Percentiles rank a stretch among this genome's conserved stretches.
phyloP scores from a whole-genome alignment of 2,329 filamentous ascomycete genomes.

The Fusarium tanahbumbuense region DNA sequence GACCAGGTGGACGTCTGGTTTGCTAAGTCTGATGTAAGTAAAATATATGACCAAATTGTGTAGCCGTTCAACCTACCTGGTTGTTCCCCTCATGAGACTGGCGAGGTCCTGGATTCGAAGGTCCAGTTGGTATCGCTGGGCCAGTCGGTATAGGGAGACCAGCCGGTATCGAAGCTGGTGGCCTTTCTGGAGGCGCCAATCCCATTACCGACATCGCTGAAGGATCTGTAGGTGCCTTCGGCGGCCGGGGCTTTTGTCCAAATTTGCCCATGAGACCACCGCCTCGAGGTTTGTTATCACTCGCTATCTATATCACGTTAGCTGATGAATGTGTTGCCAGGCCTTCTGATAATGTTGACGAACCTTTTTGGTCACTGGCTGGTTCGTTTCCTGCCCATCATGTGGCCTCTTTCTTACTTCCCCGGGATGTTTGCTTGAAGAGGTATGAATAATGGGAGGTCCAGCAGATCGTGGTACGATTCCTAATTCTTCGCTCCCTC shows the following conservation, averaged over 20 bases:
- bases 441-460: constrained; percentile 56
- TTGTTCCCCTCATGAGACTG: constrained; percentile 33
- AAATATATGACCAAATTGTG: not conserved
- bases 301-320: constrained; percentile 50
- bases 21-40: constrained; percentile 36
- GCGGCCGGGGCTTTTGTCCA: constrained; percentile 46
- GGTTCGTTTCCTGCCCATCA: constrained; percentile 51
- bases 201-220: constrained; percentile 65
- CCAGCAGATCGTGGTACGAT: constrained; percentile 45
- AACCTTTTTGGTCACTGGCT: constrained; percentile 57
- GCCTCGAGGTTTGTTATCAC: constrained; percentile 47
- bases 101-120: constrained; percentile 39
- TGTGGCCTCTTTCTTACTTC: constrained; percentile 58
- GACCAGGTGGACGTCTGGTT: constrained; percentile 35
- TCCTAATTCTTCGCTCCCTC: constrained; percentile 22
- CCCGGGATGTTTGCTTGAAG: constrained; percentile 34
- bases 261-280: constrained; percentile 54
- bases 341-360: constrained; percentile 38
- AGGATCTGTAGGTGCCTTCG: constrained; percentile 57
- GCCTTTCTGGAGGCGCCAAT: constrained; percentile 59
- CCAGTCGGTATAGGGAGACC: constrained; percentile 25
- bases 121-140: constrained; percentile 28
- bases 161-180: constrained; percentile 48
- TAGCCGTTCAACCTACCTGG: constrained; percentile 28
- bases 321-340: not conserved